Base-by-base conservation (phyloP, 1,284 basidiomycete species). In the Tilletia indica region DNA sequence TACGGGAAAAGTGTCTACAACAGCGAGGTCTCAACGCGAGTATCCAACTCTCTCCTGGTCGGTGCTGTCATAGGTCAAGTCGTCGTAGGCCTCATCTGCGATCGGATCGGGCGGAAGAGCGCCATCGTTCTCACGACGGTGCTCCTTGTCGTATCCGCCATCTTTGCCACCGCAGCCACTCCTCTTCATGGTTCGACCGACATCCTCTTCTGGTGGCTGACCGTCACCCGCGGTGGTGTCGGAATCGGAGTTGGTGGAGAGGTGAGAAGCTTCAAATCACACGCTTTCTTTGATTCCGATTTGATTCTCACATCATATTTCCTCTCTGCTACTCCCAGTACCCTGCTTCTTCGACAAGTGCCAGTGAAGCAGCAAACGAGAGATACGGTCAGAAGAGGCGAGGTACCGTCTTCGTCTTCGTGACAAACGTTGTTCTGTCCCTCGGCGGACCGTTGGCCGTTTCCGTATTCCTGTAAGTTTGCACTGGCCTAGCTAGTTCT, bases 181-280 rank as follows among this genome's bases (percentile, higher is more conserved):
- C 91, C 90, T 2, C 87, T 88, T 0, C 84, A 89, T 61, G 89
- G 89, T 67, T 86, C 69, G 77, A 86, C 78, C 1, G 71, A 69
- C 0, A 90, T 90, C 36, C 85, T 92, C 63, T 91, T 92, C 80
- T 93, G 91, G 91, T 91, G 90, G 84, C 85, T 92, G 74, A 91
- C 91, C 0, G 85, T 92, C 73, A 89, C 91, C 14, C 86, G 90
- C 76, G 91, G 91, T 38, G 87, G 90, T 42, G 90, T 89, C 48
- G 91, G 91, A 58, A 86, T 92, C 56, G 91, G 91, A 78, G 90
- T 90, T 5, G 90, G 91, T 34, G 91, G 91, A 14, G 91, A 71
- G 68, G 51, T 61, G n/a, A 38, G 54, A 31, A 31, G 25, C 25
- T 31, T 31, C 25, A 31, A 31, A 1, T n/a, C 2, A n/a, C 47